Conservation (phyloP, 140 eudicot genomes). For the Stevia rebaudiana region DNA sequence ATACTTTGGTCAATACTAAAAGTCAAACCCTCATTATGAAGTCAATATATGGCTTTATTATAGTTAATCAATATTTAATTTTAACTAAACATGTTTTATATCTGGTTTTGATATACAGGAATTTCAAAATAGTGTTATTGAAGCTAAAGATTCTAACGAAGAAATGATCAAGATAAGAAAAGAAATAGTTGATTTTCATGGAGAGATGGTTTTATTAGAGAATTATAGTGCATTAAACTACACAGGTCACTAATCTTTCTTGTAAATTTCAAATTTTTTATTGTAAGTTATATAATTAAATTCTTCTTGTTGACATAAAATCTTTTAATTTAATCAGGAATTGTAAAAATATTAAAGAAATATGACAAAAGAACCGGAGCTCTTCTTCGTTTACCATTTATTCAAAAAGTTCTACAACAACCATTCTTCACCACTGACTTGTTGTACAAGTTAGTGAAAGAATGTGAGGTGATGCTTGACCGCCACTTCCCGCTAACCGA, state of each 20-base stretch:
- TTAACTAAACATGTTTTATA: conserved; percentile 1
- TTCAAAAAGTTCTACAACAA: conserved; percentile 53
- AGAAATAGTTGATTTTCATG: conserved; percentile 79
- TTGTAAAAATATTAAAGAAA: conserved; percentile 52
- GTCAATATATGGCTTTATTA: conserved; percentile 13
- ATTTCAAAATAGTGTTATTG: conserved; percentile 51
- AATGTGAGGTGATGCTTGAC: conserved; percentile 62
- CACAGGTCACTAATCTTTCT: conserved; percentile 44
- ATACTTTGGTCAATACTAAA: conserved; percentile 12
- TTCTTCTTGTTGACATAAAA: conserved; percentile 5
- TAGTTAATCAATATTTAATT: background rate
- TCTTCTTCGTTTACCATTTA: conserved; percentile 56
- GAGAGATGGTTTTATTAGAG: conserved; percentile 80
- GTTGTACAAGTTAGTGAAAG: conserved; percentile 58
- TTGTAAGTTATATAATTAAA: background rate
- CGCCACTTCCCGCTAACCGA: conserved; percentile 46
- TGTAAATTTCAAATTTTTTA: background rate
- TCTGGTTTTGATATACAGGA: conserved; percentile 37
- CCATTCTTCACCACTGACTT: conserved; percentile 66
- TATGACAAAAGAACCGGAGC: conserved; percentile 62
- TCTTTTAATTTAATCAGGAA: conserved; percentile 27
- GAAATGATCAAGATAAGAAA: conserved; percentile 56
- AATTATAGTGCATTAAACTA: conserved; percentile 83
- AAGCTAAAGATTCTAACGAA: conserved; percentile 39
- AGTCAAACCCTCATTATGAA: conserved; percentile 19